A percentile compares a stretch with the other conserved stretches of the same genome.
phyloP scores from a whole-genome alignment of 164 flowering plant species.

The Piper betle region DNA sequence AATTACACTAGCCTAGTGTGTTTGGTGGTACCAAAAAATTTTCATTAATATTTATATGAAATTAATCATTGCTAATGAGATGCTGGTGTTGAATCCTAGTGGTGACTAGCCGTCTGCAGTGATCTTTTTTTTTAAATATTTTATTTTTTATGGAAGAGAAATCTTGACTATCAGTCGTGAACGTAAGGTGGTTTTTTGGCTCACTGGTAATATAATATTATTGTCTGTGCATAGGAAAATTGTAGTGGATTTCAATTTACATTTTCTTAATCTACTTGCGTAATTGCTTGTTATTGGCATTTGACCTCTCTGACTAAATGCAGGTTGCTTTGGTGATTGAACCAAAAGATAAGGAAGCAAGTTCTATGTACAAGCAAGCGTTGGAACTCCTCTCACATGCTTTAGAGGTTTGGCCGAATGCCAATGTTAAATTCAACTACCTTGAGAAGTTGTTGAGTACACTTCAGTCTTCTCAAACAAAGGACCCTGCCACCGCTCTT shows the following conservation, averaged over 20 bases:
- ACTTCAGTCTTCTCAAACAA: conserved; percentile 95
- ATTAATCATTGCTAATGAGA: too few species aligned
- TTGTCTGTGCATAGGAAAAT: too few species aligned
- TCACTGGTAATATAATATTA: too few species aligned
- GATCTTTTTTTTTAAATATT: too few species aligned
- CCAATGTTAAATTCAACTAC: conserved; percentile 95
- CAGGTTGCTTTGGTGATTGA: conserved; percentile 97
- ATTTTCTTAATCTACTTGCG: neutral
- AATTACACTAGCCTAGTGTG: too few species aligned
- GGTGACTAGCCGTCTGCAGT: too few species aligned
- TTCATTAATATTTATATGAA: too few species aligned
- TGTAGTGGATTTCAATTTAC: neutral
- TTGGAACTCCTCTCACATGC: conserved; percentile 90
- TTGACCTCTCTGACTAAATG: conserved; percentile 2
- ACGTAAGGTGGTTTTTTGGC: too few species aligned
- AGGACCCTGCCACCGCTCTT: conserved; percentile 96
- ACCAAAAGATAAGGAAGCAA: conserved; percentile 95
- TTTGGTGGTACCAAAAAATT: too few species aligned
- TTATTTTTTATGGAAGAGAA: too few species aligned
- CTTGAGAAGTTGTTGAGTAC: conserved; percentile 87
- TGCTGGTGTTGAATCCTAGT: too few species aligned
- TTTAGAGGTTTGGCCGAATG: conserved; percentile 98
- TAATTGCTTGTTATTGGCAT: neutral
- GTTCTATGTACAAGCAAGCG: conserved; percentile 88
- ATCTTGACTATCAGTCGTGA: too few species aligned